phyloP scores from a whole-genome alignment of 495 filamentous ascomycete species.

The Schizothecium vesticola region DNA sequence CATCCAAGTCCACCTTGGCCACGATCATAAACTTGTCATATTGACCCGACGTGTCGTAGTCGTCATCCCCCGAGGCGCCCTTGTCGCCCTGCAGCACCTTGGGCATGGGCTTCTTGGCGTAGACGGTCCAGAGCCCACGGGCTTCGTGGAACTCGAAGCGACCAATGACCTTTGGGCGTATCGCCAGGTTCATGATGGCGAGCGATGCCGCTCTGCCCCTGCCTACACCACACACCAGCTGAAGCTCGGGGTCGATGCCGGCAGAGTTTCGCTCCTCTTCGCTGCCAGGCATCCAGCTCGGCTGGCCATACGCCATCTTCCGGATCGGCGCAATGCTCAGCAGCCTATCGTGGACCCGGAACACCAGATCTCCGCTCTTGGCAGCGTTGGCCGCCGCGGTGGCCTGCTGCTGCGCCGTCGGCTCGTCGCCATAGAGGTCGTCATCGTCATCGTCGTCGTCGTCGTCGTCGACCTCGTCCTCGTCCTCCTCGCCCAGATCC shows the following conservation, averaged over 20 bases:
- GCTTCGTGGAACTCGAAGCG: slow-evolving; percentile 58
- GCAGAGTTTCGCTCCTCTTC: slow-evolving; percentile 39
- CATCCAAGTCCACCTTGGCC: slow-evolving; percentile 53
- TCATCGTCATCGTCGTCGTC: slow-evolving; percentile 49
- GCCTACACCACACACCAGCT: slow-evolving; percentile 68
- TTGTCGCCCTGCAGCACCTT: slow-evolving; percentile 48
- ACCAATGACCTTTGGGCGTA: slow-evolving; percentile 61
- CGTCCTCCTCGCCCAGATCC: slow-evolving; percentile 49
- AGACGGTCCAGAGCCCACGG: slow-evolving; percentile 59
- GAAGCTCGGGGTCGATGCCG: slow-evolving; percentile 52
- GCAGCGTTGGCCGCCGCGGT: slow-evolving; percentile 21
- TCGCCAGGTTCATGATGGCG: slow-evolving; percentile 65
- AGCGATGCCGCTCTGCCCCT: slow-evolving; percentile 63
- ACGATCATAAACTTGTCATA: slow-evolving; percentile 68
- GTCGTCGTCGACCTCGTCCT: slow-evolving; percentile 42
- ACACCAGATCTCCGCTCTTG: slow-evolving; percentile 59
- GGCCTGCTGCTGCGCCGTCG: slow-evolving; percentile 23
- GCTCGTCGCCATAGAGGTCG: slow-evolving; percentile 68
- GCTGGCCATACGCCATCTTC: slow-evolving; percentile 60
- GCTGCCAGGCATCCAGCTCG: slow-evolving; percentile 35
- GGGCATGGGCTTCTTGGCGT: slow-evolving; percentile 51
- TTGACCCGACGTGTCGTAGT: slow-evolving; percentile 47
- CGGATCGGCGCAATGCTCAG: slow-evolving; percentile 72
- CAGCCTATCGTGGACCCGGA: slow-evolving; percentile 71
- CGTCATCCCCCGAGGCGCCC: slow-evolving; percentile 43